These are phyloP conservation scores for Hypoxylon perforatum DNA, from an alignment of 495 filamentous ascomycete genomes.

Conservation along the genomic window DNA sequence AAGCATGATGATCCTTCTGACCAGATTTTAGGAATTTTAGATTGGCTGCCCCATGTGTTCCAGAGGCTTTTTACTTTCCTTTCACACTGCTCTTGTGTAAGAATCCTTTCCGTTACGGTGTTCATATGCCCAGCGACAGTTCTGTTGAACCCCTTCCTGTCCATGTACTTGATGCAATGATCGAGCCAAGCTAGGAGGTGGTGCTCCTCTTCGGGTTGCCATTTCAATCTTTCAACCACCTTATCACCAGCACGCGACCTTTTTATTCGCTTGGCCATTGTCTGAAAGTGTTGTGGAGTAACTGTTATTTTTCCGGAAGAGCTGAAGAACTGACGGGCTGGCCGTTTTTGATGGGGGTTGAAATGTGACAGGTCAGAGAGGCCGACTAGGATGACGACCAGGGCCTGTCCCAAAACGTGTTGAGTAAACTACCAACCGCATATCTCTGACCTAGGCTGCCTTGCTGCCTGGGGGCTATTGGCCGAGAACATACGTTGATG, in stretches of 20 bases:
- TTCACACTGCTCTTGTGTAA: neutral
- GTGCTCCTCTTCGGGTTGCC: neutral
- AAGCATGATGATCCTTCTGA: neutral
- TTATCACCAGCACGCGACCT: neutral
- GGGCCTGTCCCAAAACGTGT: neutral
- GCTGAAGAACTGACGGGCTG: no score
- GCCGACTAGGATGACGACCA: neutral
- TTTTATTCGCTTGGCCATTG: neutral
- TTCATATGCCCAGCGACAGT: neutral
- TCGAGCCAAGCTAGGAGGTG: neutral
- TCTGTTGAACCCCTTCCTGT: neutral
- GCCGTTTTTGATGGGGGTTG: neutral
- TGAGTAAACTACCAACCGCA: neutral
- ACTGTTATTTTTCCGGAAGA: neutral
- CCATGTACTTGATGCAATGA: neutral
- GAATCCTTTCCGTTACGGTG: neutral
- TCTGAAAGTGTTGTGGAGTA: neutral
- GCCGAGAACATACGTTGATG: neutral
- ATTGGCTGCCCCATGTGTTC: neutral
- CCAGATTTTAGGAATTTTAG: neutral
- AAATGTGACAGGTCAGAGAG: neutral
- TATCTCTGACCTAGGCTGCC: neutral
- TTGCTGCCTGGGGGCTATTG: neutral
- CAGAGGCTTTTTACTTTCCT: neutral
- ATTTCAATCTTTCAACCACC: neutral